Conservation (phyloP, 192 early-diverging fungal genomes). For the Umbelopsis sp. region DNA sequence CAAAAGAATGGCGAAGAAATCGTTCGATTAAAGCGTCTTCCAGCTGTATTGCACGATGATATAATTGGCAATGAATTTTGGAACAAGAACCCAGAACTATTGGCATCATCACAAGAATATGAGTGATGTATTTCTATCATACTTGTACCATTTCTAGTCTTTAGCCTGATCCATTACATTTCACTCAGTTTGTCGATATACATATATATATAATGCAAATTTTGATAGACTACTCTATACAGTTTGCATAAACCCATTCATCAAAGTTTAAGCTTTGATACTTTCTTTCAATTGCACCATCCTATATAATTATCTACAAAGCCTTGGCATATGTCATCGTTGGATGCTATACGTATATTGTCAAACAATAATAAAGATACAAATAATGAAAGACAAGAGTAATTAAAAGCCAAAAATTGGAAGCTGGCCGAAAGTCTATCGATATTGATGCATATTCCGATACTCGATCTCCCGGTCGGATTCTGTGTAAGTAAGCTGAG, state of each 20-base stretch:
- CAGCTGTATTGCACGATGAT: conserved; percentile 63
- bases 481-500: background rate
- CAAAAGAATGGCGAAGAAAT: conserved; percentile 23
- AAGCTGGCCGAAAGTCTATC: background rate
- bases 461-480: background rate
- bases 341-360: background rate
- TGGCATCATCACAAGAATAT: conserved; percentile 2
- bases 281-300: background rate
- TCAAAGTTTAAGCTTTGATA: background rate
- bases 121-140: background rate
- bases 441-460: conserved; percentile 2
- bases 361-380: background rate
- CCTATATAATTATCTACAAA: background rate
- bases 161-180: too few relatives aligned
- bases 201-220: background rate
- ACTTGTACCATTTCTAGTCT: too few relatives aligned
- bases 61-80: conserved; percentile 79
- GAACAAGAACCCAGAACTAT: conserved; percentile 46
- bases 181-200: background rate
- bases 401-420: background rate
- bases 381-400: background rate
- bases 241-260: background rate
- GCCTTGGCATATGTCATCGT: background rate
- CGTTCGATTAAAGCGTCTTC: conserved; percentile 56
- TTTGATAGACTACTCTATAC: background rate